A percentile compares a stretch with the other conserved stretches of the same genome.
These are phyloP conservation scores for Begonia loranthoides DNA, from an alignment of 306 rosid genomes.

Conservation along the genomic window DNA sequence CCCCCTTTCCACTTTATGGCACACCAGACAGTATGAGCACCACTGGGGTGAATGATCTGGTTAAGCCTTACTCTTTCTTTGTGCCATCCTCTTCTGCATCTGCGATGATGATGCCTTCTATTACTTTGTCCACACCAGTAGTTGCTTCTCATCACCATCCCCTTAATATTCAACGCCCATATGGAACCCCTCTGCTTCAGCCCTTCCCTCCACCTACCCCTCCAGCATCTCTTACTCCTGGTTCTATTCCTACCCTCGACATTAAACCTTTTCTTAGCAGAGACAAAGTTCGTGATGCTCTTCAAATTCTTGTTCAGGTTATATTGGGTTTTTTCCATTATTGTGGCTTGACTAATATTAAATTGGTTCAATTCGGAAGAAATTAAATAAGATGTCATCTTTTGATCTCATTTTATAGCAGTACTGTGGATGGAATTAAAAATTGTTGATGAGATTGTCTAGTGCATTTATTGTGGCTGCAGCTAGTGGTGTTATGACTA, in stretches of 20 bases:
- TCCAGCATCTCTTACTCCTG: slow-evolving; percentile 65
- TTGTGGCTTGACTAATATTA: no score
- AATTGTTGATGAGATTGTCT: no score
- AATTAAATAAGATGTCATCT: no score
- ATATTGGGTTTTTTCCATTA: no score
- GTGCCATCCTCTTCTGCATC: slow-evolving; percentile 42
- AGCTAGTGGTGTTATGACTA: no score
- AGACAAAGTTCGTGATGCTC: slow-evolving; percentile 77
- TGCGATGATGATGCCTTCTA: slow-evolving; percentile 36
- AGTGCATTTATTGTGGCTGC: no score
- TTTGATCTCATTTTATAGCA: no score
- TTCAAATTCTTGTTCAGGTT: slow-evolving; percentile 66
- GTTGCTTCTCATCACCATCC: slow-evolving; percentile 19
- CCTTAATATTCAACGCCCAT: slow-evolving; percentile 49
- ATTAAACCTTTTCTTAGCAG: slow-evolving; percentile 33
- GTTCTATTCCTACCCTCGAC: slow-evolving; percentile 21
- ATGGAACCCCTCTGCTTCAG: slow-evolving; percentile 75
- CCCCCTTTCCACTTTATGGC: slow-evolving; percentile 25
- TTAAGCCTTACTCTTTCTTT: slow-evolving; percentile 68
- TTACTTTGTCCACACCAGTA: slow-evolving; percentile 34
- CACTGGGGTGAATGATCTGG: slow-evolving; percentile 38
- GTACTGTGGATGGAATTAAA: no score
- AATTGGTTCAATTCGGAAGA: no score
- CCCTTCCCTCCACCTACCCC: slow-evolving; percentile 69
- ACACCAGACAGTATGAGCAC: slow-evolving; percentile 30